A percentile compares a stretch with the other conserved stretches of the same genome.
Conservation (phyloP, 176 grass and related monocot genomes). For the Dendrocalamus sinicus region DNA sequence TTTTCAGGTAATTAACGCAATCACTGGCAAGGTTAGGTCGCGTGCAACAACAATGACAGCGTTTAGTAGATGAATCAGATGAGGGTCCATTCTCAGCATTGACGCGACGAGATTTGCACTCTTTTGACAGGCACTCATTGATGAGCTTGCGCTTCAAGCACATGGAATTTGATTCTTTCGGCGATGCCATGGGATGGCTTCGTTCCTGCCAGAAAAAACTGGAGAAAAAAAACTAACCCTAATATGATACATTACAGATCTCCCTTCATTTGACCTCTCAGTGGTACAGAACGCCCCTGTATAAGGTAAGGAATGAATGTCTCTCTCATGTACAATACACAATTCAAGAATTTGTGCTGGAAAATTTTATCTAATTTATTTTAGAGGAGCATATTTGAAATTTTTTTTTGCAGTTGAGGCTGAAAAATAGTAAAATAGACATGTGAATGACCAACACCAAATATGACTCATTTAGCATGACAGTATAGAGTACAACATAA, state of each 20-base stretch:
- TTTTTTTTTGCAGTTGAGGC: background rate
- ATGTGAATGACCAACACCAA: constrained; percentile 9
- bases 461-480: background rate
- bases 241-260: constrained; percentile 59
- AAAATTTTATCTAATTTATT: background rate
- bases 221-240: constrained; percentile 47
- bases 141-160: constrained; percentile 73
- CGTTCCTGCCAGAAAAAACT: constrained; percentile 47
- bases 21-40: constrained; percentile 70
- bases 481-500: background rate
- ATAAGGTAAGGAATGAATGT: constrained; percentile 50
- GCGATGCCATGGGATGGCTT: constrained; percentile 48
- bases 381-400: background rate
- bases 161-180: constrained; percentile 47
- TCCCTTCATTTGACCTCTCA: constrained; percentile 49
- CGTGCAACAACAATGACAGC: constrained; percentile 64
- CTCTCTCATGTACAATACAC: constrained; percentile 25
- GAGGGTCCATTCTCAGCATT: constrained; percentile 45
- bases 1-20: constrained; percentile 74
- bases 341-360: constrained; percentile 9
- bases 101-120: constrained; percentile 52
- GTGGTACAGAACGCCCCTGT: constrained; percentile 51
- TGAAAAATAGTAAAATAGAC: background rate
- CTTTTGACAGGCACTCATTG: constrained; percentile 58
- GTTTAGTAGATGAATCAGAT: constrained; percentile 45